Conservation (phyloP, 495 filamentous ascomycete species). For the Lasiosphaeria miniovina region DNA sequence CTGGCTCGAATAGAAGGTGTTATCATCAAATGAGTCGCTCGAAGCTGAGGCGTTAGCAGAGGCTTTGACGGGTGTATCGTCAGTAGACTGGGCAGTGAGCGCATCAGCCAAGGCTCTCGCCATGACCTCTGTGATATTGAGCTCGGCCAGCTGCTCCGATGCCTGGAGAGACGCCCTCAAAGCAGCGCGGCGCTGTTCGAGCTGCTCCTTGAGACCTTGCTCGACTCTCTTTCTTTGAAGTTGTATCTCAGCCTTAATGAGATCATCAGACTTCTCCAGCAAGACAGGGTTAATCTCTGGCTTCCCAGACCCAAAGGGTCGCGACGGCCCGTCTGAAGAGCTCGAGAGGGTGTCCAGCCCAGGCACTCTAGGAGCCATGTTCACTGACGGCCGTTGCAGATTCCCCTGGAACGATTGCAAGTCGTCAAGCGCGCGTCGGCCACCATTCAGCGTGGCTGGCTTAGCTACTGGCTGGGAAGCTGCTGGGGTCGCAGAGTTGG, state of each 20-base stretch:
- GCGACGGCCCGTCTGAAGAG: conserved; percentile 23
- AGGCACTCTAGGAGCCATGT: conserved; percentile 17
- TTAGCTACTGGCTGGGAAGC: conserved; percentile 20
- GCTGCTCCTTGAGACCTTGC: conserved; percentile 67
- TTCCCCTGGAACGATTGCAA: conserved; percentile 39
- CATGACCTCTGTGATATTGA: conserved; percentile 74
- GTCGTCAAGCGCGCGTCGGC: conserved; percentile 33
- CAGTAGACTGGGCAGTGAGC: conserved; percentile 44
- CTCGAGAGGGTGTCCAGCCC: conserved; percentile 26
- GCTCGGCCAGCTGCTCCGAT: conserved; percentile 62
- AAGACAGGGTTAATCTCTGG: conserved; percentile 72
- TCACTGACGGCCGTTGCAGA: conserved; percentile 30
- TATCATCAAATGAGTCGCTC: conserved; percentile 83
- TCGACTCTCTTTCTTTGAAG: conserved; percentile 80
- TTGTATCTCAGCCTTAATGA: conserved; percentile 78
- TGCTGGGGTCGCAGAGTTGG: conserved; percentile 23
- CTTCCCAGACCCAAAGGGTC: conserved; percentile 34
- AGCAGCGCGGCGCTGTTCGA: conserved; percentile 60
- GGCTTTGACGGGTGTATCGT: conserved; percentile 43
- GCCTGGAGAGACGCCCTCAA: conserved; percentile 53
- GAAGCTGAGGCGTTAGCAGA: conserved; percentile 55
- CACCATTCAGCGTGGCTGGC: conserved; percentile 27
- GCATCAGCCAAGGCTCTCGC: conserved; percentile 64
- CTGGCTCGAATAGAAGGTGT: conserved; percentile 92
- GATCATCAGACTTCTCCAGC: conserved; percentile 77